Conservation (phyloP, 164 flowering plant genomes). For the Aristolochia fimbriata region DNA sequence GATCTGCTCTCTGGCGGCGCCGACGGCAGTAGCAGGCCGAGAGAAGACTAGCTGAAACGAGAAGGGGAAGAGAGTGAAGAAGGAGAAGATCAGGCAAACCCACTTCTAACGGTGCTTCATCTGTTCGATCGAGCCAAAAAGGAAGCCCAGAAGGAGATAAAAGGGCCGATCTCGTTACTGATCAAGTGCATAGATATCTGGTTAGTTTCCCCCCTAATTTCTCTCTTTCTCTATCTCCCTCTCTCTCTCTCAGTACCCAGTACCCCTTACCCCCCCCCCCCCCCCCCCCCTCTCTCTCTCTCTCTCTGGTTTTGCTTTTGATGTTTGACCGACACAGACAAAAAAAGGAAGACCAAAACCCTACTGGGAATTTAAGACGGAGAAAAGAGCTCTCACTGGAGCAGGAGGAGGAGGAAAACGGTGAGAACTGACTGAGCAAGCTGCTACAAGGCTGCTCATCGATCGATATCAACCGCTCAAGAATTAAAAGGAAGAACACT, state of each 20-base stretch:
- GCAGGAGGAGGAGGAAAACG: too few species aligned
- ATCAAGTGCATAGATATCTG: background rate
- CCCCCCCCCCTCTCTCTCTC: too few species aligned
- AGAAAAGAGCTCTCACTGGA: background rate
- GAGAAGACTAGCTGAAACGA: too few species aligned
- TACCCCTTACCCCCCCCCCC: background rate
- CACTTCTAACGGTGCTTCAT: too few species aligned
- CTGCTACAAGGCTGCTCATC: too few species aligned
- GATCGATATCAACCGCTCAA: too few species aligned
- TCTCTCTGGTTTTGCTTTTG: background rate
- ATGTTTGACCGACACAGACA: background rate
- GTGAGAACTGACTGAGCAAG: too few species aligned
- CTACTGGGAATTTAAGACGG: background rate
- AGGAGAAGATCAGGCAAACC: too few species aligned
- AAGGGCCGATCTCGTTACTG: background rate
- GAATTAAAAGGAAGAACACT: too few species aligned
- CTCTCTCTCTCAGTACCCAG: background rate
- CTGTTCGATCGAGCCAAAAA: background rate
- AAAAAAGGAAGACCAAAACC: background rate
- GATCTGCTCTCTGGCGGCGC: too few species aligned
- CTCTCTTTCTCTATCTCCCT: constrained; percentile 2
- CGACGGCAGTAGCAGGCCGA: too few species aligned
- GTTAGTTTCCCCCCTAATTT: background rate
- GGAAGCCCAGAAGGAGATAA: background rate
- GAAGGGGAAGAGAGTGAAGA: too few species aligned